These are phyloP conservation scores for Pisolithus thermaeus DNA, from an alignment of 1,284 basidiomycete species.

Conservation along the genomic window DNA sequence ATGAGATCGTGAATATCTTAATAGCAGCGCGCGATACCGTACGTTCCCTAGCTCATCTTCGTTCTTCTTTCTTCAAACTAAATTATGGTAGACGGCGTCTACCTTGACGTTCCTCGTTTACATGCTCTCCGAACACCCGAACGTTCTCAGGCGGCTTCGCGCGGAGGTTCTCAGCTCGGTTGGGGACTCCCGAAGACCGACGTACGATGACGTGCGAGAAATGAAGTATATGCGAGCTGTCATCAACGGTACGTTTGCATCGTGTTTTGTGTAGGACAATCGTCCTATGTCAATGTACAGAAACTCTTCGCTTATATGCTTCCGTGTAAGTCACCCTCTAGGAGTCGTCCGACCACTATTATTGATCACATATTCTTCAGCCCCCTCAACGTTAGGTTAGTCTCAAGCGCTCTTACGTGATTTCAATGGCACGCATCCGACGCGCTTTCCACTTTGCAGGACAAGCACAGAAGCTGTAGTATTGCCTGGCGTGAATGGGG, in stretches of 20 bases:
- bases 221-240: too few species aligned
- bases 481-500: slow-evolving; percentile 33
- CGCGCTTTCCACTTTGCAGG: slow-evolving; percentile 26
- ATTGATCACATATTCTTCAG: slow-evolving; percentile 20
- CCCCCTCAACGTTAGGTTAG: slow-evolving; percentile 42
- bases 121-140: slow-evolving; percentile 46
- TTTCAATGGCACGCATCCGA: not conserved
- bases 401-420: not conserved
- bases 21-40: too few species aligned
- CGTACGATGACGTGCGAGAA: slow-evolving; percentile 36
- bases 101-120: slow-evolving; percentile 33
- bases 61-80: too few species aligned
- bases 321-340: slow-evolving; percentile 39
- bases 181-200: slow-evolving; percentile 38
- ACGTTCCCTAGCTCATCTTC: too few species aligned
- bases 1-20: too few species aligned
- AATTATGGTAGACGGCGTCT: too few species aligned
- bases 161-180: slow-evolving; percentile 47
- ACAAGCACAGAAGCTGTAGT: slow-evolving; percentile 40
- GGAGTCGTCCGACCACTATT: too few species aligned
- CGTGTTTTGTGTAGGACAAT: not conserved
- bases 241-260: slow-evolving; percentile 43
- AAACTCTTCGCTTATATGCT: slow-evolving; percentile 47
- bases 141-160: slow-evolving; percentile 40
- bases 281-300: not conserved